Evolutionary conservation across 176 grass and related monocot species (phyloP).

Genomic region (Bromus sterilis): DNA sequence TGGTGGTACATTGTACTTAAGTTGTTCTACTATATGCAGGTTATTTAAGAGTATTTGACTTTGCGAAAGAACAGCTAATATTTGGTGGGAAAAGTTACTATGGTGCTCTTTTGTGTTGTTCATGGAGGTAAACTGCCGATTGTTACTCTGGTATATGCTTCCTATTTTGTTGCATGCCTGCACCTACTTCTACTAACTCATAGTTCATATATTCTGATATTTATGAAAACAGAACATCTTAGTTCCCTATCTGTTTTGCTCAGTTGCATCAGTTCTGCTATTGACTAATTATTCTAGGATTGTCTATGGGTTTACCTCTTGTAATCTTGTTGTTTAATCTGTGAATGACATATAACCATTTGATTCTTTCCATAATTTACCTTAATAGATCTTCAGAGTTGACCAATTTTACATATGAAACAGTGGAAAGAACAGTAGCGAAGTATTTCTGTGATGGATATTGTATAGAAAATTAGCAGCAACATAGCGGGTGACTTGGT

Average conservation of each 20-base stretch:
- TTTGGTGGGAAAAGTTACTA: slow-evolving; percentile 99
- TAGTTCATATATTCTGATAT: slow-evolving; percentile 2
- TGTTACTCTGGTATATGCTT: not conserved
- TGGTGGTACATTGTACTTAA: slow-evolving; percentile 11
- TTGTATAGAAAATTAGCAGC: not conserved
- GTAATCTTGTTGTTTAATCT: not conserved
- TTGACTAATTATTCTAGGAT: not conserved
- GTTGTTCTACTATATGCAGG: slow-evolving; percentile 46
- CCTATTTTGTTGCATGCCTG: slow-evolving; percentile 3
- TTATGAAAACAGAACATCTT: not conserved
- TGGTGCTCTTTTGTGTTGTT: slow-evolving; percentile 90
- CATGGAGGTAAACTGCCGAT: slow-evolving; percentile 77
- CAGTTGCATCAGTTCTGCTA: not conserved
- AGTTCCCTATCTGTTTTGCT: not conserved
- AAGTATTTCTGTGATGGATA: not conserved
- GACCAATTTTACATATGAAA: not conserved
- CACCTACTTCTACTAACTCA: not conserved
- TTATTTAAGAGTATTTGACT: slow-evolving; percentile 99
- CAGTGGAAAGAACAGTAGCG: not conserved
- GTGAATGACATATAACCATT: not conserved
- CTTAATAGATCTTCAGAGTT: not conserved
- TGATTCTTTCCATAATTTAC: not conserved
- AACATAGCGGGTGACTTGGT: not conserved
- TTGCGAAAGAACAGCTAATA: slow-evolving; percentile 69
- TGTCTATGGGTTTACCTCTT: not conserved